These are phyloP conservation scores for Cladophialophora yegresii DNA, from an alignment of 2,329 filamentous ascomycete genomes.

Conservation along the genomic window DNA sequence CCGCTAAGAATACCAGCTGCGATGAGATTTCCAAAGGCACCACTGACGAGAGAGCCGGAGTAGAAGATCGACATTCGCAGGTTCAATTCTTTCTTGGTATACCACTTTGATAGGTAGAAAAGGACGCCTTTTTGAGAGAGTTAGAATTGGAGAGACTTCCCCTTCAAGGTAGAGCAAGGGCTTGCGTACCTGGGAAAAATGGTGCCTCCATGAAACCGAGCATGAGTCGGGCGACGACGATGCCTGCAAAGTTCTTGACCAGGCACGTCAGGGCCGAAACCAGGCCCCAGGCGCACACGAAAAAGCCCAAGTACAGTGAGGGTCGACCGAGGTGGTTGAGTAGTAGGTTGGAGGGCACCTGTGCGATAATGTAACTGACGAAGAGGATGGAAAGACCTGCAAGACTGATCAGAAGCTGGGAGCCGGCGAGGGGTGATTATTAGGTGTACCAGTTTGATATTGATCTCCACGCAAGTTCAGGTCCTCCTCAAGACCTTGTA, in stretches of 20 bases:
- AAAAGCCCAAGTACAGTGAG: slow-evolving; percentile 50
- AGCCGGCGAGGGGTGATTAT: neutral
- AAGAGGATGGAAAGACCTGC: slow-evolving; percentile 48
- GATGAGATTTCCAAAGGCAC: slow-evolving; percentile 58
- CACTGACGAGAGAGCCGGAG: slow-evolving; percentile 57
- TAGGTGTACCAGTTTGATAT: slow-evolving; percentile 38
- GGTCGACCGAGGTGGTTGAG: slow-evolving; percentile 43
- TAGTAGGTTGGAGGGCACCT: slow-evolving; percentile 51
- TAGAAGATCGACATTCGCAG: slow-evolving; percentile 59
- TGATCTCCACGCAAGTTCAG: slow-evolving; percentile 42
- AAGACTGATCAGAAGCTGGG: neutral
- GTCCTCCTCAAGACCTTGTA: slow-evolving; percentile 47
- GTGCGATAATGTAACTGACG: slow-evolving; percentile 46
- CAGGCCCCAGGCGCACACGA: slow-evolving; percentile 50
- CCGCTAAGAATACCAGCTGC: slow-evolving; percentile 54
- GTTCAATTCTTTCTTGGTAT: slow-evolving; percentile 62
- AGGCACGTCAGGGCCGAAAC: slow-evolving; percentile 50
- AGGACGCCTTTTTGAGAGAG: slow-evolving; percentile 51
- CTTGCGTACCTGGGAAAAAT: slow-evolving; percentile 43
- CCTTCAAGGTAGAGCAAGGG: neutral
- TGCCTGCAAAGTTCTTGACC: slow-evolving; percentile 46
- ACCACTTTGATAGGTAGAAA: slow-evolving; percentile 63
- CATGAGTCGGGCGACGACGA: slow-evolving; percentile 48
- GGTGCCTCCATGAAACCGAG: slow-evolving; percentile 51
- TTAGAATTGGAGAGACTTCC: neutral